phyloP scores from a whole-genome alignment of 2,329 filamentous ascomycete species.

The Beauveria sp. region DNA sequence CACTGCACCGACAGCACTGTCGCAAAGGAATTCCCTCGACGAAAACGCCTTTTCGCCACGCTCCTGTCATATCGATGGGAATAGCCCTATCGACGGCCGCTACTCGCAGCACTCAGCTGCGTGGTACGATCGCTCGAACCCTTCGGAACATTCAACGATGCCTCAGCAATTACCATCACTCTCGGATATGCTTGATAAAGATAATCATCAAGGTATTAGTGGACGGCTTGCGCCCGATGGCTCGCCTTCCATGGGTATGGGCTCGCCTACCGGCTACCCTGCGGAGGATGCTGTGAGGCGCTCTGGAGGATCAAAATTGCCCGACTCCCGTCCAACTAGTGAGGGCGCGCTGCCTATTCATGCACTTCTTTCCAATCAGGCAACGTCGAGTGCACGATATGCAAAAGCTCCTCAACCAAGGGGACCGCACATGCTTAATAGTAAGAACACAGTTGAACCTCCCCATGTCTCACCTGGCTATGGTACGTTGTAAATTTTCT shows the following conservation, averaged over 20 bases:
- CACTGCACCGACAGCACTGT: slow-evolving; percentile 26
- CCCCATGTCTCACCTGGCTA: slow-evolving; percentile 20
- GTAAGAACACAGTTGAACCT: slow-evolving; percentile 12
- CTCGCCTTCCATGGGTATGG: not conserved
- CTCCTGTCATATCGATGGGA: slow-evolving; percentile 27
- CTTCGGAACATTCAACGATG: slow-evolving; percentile 18
- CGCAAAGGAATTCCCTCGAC: slow-evolving; percentile 31
- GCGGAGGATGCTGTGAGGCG: not conserved
- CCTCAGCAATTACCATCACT: slow-evolving; percentile 35
- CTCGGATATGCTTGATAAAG: slow-evolving; percentile 38
- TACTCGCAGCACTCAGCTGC: slow-evolving; percentile 20
- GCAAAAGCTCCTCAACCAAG: slow-evolving; percentile 5
- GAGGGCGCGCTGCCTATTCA: slow-evolving; percentile 49
- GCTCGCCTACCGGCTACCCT: not conserved
- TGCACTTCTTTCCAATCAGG: slow-evolving; percentile 38
- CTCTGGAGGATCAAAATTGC: slow-evolving; percentile 3
- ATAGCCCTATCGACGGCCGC: slow-evolving; percentile 20
- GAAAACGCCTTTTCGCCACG: slow-evolving; percentile 38
- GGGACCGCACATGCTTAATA: slow-evolving; percentile 15
- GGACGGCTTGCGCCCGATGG: not conserved
- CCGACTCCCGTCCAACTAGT: slow-evolving; percentile 33
- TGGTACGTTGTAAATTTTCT: slow-evolving; percentile 22
- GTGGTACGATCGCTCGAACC: slow-evolving; percentile 20
- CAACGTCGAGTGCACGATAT: slow-evolving; percentile 12
- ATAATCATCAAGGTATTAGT: slow-evolving; percentile 14